Evolutionary conservation across 2,329 filamentous ascomycete genomes (phyloP).

Genomic region (Lachnellula occidentalis): DNA sequence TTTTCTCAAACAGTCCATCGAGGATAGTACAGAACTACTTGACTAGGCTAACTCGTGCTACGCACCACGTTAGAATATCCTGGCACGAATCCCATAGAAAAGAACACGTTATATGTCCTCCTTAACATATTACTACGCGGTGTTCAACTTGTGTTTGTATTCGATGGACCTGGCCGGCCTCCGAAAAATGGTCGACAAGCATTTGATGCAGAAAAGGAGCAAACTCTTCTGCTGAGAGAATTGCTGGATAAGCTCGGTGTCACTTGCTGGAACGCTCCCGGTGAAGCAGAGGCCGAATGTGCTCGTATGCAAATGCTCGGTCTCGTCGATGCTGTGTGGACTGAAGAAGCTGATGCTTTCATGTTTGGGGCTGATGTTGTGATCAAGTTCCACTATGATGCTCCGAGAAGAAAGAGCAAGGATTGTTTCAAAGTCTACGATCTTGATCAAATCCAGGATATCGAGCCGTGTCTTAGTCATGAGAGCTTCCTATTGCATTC

Average conservation of each 20-base stretch:
- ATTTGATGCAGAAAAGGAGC: neutral
- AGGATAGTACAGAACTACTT: neutral
- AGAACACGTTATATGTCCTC: neutral
- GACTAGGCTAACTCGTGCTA: neutral
- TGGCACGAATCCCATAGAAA: neutral
- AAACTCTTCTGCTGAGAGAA: neutral
- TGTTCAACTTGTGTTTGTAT: neutral
- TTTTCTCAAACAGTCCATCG: neutral
- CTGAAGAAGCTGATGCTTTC: slow-evolving; percentile 89
- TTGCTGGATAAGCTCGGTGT: slow-evolving; percentile 54
- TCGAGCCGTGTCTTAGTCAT: neutral
- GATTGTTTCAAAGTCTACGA: slow-evolving; percentile 3
- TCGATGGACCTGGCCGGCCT: neutral
- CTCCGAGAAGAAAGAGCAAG: slow-evolving; percentile 1
- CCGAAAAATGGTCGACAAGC: too few relatives aligned
- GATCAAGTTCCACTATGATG: slow-evolving; percentile 24
- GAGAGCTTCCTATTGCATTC: neutral
- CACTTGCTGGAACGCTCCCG: slow-evolving; percentile 75
- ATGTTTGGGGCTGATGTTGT: slow-evolving; percentile 68
- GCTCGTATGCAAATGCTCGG: slow-evolving; percentile 73
- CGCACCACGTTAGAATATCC: neutral
- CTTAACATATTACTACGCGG: neutral
- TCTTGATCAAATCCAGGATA: neutral
- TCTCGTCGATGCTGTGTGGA: slow-evolving; percentile 83
- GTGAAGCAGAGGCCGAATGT: slow-evolving; percentile 92